These are phyloP conservation scores for Fusarium miscanthi DNA, from an alignment of 2,329 filamentous ascomycete genomes.

Conservation along the genomic window DNA sequence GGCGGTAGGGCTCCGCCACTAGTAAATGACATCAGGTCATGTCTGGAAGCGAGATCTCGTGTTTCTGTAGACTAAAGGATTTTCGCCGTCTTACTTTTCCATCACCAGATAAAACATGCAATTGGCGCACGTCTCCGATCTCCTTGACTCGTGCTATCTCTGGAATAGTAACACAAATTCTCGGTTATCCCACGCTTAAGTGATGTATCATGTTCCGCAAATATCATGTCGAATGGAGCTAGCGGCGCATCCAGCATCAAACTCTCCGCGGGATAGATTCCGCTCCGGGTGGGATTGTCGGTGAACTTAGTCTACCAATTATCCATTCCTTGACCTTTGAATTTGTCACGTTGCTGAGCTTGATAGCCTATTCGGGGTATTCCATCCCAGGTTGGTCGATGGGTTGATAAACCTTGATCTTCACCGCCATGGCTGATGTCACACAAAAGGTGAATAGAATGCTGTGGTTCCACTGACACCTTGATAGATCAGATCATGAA, in stretches of 20 bases:
- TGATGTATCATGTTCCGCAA: neutral
- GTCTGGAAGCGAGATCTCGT: neutral
- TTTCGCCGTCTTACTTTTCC: neutral
- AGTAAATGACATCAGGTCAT: constrained; percentile 18
- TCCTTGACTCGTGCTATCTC: neutral
- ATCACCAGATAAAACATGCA: constrained; percentile 50
- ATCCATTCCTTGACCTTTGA: neutral
- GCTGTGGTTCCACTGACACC: neutral
- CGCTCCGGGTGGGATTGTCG: neutral
- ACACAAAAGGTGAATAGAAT: neutral
- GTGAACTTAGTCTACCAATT: neutral
- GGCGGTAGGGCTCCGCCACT: constrained; percentile 20
- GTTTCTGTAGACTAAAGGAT: neutral
- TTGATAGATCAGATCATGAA: neutral
- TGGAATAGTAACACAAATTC: too few species aligned
- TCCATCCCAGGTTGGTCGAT: neutral
- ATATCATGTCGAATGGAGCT: neutral
- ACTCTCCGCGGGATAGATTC: neutral
- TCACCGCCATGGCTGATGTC: neutral
- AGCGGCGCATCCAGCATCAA: neutral
- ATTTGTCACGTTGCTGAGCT: neutral
- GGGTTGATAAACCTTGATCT: neutral
- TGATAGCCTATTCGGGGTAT: neutral
- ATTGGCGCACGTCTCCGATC: neutral
- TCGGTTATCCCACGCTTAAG: neutral